These are phyloP conservation scores for Camptophora hylomeconis DNA, from an alignment of 2,329 filamentous ascomycete species.

Conservation along the genomic window DNA sequence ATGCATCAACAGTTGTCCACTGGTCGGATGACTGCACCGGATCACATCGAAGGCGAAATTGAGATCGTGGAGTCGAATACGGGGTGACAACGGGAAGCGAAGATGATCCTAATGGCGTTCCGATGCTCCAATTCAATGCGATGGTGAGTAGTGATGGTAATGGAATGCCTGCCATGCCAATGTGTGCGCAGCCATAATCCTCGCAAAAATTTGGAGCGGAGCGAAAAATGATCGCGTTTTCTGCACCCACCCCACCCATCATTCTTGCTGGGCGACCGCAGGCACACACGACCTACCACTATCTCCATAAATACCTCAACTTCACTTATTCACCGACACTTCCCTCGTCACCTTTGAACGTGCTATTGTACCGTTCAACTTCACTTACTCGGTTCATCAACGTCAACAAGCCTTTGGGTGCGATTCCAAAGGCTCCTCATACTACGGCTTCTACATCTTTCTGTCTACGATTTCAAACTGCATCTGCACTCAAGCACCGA, in stretches of 20 bases:
- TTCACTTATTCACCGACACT: constrained; percentile 3
- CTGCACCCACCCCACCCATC: neutral
- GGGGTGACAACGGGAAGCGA: too few relatives aligned
- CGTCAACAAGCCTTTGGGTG: constrained; percentile 13
- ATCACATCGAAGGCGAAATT: too few relatives aligned
- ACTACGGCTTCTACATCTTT: constrained; percentile 17
- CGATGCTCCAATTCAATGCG: too few relatives aligned
- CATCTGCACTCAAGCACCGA: constrained; percentile 28
- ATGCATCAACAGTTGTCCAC: too few relatives aligned
- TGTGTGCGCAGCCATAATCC: too few relatives aligned
- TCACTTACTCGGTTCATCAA: constrained; percentile 2
- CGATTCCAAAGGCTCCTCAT: constrained; percentile 12
- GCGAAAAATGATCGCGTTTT: too few relatives aligned
- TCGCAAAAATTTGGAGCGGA: too few relatives aligned
- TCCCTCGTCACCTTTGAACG: neutral
- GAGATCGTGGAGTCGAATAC: too few relatives aligned
- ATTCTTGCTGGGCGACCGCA: constrained; percentile 2
- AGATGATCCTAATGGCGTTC: too few relatives aligned
- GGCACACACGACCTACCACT: neutral
- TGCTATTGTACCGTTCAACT: neutral
- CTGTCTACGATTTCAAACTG: constrained; percentile 27
- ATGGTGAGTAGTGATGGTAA: too few relatives aligned
- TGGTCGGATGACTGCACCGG: too few relatives aligned
- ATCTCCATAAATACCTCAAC: constrained; percentile 5
- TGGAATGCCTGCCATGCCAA: too few relatives aligned